Base-by-base conservation (phyloP, 2,329 filamentous ascomycete species). In the Talaromyces atroroseus region DNA sequence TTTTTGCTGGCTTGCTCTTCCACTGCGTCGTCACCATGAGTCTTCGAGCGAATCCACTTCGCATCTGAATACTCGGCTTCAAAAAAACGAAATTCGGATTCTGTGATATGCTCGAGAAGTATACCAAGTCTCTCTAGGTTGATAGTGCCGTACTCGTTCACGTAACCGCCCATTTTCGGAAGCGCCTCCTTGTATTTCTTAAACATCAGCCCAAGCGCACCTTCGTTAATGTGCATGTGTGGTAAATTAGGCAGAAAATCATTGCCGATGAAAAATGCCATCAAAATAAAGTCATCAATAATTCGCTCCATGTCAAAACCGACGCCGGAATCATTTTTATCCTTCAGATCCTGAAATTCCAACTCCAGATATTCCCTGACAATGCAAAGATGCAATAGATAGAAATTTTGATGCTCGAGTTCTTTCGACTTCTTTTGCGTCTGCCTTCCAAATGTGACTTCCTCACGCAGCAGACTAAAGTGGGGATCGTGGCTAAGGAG, bases 261-360 rank as follows among this genome's bases (percentile, higher is more conserved):
- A 74, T 99, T 99, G 70, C 94, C 94, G 66, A 99, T 90, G 73
- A 99, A 99, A 78, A 99, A 99, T 49, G 92, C 92, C 91, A 99
- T 96, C 59, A 99, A 83, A 70, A 99, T 97, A 74, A 99, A 99
- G 78, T 99, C 94, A 71, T 99, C 94, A 76, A 99, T 97, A 68
- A 99, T 85, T 61, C 88, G 85, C 78, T 99, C 94, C 81, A 99
- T 87, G 68, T 99, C 89, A 69, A 95, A 99, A 49, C 84, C 78
- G 65, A 96, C 92, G 42, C 78, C 80, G 64, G 96, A 78, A 64
- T 79, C 77, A 18, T 86, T 88, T 21, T 87, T 82, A 66, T 86
- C 76, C 72, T 94, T 86, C 64, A 99, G 77, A 62, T 96, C 92
- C 73, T 96, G 92, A 69, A 99, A 99, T 70, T 99, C 94, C 70